phyloP scores from a whole-genome alignment of 176 grass and related monocot genomes.

The Elymus sibiricus region DNA sequence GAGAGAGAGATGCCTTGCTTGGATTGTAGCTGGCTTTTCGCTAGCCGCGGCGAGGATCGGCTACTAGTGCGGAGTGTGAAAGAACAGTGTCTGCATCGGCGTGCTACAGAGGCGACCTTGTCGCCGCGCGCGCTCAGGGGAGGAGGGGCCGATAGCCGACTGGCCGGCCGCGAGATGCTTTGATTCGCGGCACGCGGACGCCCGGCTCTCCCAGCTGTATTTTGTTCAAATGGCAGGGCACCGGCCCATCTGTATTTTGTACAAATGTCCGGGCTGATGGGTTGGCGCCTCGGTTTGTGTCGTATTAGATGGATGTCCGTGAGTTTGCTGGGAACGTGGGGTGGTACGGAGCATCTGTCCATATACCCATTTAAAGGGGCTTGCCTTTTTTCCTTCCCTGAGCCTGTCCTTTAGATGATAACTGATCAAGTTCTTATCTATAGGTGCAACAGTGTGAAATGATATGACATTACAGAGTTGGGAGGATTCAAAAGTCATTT shows the following conservation, averaged over 20 bases:
- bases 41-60: not conserved
- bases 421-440: not conserved
- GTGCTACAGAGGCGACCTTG: slow-evolving; percentile 33
- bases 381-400: not conserved
- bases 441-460: not conserved
- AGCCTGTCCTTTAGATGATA: not conserved
- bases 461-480: not conserved
- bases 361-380: not conserved
- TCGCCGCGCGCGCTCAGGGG: not conserved
- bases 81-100: slow-evolving; percentile 26
- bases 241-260: slow-evolving; percentile 29
- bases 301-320: not conserved
- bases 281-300: slow-evolving; percentile 14
- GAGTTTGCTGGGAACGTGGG: slow-evolving; percentile 23
- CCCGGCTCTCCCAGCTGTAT: slow-evolving; percentile 23
- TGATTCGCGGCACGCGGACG: not conserved
- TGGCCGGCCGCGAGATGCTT: not conserved
- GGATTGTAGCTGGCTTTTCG: slow-evolving; percentile 28
- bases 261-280: slow-evolving; percentile 1
- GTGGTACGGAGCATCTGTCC: slow-evolving; percentile 26
- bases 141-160: not conserved
- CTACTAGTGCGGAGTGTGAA: not conserved
- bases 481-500: slow-evolving; percentile 11
- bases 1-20: slow-evolving; percentile 32
- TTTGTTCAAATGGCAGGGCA: slow-evolving; percentile 13